phyloP scores from a whole-genome alignment of 352 stramenopile genomes.

The Pythium coloratum region DNA sequence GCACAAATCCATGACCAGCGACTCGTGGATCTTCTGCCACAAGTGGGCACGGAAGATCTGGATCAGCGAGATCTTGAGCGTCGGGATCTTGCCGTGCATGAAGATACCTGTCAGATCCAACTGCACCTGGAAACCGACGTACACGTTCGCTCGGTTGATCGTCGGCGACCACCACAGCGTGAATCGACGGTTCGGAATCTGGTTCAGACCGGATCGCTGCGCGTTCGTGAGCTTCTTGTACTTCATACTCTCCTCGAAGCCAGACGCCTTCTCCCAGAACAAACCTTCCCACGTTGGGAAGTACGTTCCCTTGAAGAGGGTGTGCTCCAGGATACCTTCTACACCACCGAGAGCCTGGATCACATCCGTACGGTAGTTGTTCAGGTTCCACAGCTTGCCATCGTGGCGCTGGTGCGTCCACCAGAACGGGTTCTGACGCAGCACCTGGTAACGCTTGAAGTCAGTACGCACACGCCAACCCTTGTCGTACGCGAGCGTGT shows the following conservation, averaged over 20 bases:
- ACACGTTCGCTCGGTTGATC: constrained; percentile 99
- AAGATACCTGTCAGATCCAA: constrained; percentile 99
- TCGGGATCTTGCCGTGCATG: constrained; percentile 99
- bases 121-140: constrained; percentile 99
- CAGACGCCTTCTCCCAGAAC: constrained; percentile 99
- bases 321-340: constrained; percentile 99
- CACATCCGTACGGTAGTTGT: constrained; percentile 99
- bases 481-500: constrained; percentile 99
- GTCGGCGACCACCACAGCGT: constrained; percentile 99
- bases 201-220: constrained; percentile 99
- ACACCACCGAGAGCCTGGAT: constrained; percentile 99
- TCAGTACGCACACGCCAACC: constrained; percentile 98
- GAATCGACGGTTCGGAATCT: constrained; percentile 99
- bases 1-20: constrained; percentile 95
- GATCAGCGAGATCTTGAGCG: constrained; percentile 98
- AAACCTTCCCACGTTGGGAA: constrained; percentile 99
- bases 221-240: constrained; percentile 99
- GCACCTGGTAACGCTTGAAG: constrained; percentile 99
- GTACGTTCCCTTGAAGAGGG: constrained; percentile 99
- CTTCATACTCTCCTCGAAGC: constrained; percentile 95
- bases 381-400: constrained; percentile 99
- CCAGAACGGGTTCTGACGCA: constrained; percentile 99
- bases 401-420: constrained; percentile 99
- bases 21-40: constrained; percentile 99
- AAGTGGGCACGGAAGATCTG: constrained; percentile 98